Evolutionary conservation across 495 filamentous ascomycete genomes (phyloP).

Genomic region (Astrothelium subdiscretum): DNA sequence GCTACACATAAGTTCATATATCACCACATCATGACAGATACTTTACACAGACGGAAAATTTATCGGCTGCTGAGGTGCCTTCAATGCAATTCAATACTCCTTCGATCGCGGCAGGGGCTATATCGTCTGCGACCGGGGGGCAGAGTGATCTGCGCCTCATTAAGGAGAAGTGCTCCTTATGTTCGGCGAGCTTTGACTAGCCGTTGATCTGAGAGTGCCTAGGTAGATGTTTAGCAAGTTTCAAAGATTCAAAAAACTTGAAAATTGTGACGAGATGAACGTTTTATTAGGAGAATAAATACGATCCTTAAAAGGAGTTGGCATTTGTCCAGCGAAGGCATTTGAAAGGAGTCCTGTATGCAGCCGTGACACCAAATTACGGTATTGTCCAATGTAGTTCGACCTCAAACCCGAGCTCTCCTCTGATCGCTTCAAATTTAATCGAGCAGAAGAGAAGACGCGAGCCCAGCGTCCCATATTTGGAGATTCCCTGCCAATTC

Average conservation of each 20-base stretch:
- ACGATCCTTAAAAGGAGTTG: not conserved
- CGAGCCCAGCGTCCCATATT: not conserved
- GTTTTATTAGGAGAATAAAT: not conserved
- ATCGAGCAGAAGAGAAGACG: not conserved
- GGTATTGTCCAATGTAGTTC: not conserved
- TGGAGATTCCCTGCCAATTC: not conserved
- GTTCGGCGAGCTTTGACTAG: not conserved
- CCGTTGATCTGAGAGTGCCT: not conserved
- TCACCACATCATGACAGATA: not conserved
- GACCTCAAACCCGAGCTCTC: not conserved
- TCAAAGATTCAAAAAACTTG: not conserved
- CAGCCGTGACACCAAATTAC: not conserved
- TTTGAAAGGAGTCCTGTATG: not conserved
- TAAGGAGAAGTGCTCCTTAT: not conserved
- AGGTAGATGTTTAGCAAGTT: not conserved
- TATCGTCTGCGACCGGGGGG: not conserved
- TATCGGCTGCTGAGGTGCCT: not conserved
- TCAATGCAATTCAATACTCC: not conserved
- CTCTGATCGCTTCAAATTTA: not conserved
- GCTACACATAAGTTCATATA: not conserved
- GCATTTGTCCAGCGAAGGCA: not conserved
- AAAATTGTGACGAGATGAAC: not conserved
- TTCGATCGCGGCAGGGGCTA: not conserved
- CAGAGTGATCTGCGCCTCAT: not conserved
- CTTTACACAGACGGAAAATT: not conserved